phyloP scores from a whole-genome alignment of 2,329 filamentous ascomycete genomes.

The Botrytis pseudocinerea region DNA sequence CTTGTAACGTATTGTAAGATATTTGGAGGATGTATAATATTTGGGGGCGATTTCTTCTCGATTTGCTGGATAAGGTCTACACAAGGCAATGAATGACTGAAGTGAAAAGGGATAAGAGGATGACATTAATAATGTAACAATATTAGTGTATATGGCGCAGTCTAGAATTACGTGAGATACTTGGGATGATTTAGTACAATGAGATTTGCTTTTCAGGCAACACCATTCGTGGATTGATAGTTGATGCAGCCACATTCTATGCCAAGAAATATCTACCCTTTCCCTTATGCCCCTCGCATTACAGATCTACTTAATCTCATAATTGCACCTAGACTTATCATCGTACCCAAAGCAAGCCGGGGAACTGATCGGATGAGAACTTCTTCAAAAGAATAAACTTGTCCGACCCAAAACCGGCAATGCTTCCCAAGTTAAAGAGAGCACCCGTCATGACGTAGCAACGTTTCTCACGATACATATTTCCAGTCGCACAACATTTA shows the following conservation, averaged over 20 bases:
- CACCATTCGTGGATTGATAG: background rate
- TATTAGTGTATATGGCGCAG: background rate
- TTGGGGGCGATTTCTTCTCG: too few relatives aligned
- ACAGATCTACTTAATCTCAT: background rate
- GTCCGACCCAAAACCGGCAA: background rate
- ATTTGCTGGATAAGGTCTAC: background rate
- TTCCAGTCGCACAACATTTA: too few relatives aligned
- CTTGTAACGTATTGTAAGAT: background rate
- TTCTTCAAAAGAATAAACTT: background rate
- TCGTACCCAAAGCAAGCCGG: background rate
- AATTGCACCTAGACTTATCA: background rate
- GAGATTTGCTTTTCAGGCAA: constrained; percentile 4
- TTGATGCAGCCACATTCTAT: background rate
- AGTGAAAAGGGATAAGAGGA: background rate
- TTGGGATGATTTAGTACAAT: background rate
- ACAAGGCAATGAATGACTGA: background rate
- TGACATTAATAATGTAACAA: background rate
- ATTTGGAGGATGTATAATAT: background rate
- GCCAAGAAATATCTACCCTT: too few relatives aligned
- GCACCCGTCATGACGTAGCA: background rate
- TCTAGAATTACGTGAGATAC: constrained; percentile 1
- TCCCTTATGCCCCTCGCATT: background rate
- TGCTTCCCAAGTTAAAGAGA: background rate
- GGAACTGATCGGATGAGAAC: background rate
- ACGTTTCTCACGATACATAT: background rate